Conservation (phyloP, 208 protist genomes). For the Acanthamoeba castellanii region DNA sequence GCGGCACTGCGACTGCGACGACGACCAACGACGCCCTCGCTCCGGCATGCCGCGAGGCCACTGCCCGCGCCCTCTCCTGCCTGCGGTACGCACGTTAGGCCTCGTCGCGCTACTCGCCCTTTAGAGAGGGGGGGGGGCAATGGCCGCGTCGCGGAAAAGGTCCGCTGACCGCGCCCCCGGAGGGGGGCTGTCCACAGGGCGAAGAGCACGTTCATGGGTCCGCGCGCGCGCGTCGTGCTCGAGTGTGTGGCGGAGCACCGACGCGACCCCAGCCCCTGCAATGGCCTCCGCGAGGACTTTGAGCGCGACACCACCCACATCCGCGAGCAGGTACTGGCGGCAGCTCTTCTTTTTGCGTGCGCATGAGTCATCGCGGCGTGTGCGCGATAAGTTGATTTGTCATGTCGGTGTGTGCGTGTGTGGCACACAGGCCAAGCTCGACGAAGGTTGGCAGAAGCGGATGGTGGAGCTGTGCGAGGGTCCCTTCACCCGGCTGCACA, state of each 20-base stretch:
- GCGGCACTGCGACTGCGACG: background rate
- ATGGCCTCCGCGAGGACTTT: background rate
- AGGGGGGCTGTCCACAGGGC: too few relatives aligned
- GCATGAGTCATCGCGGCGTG: background rate
- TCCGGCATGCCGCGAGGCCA: background rate
- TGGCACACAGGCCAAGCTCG: background rate
- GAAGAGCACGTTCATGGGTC: constrained; percentile 24
- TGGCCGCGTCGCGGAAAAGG: too few relatives aligned
- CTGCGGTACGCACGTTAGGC: background rate
- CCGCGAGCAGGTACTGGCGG: background rate
- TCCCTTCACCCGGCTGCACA: background rate
- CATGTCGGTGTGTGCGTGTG: too few relatives aligned
- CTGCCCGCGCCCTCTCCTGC: background rate
- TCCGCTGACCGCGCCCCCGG: too few relatives aligned
- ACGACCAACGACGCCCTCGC: background rate
- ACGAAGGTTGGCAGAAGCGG: background rate
- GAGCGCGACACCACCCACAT: background rate
- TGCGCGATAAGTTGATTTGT: too few relatives aligned
- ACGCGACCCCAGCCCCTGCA: background rate
- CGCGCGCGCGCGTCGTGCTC: background rate
- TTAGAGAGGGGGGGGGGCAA: too few relatives aligned
- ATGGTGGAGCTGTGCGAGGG: background rate
- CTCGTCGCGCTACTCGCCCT: background rate
- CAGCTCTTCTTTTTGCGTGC: background rate
- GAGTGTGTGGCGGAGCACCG: background rate